These are phyloP conservation scores for Metahyphopichia silvanorum DNA, from an alignment of 805 yeast genomes.

Conservation along the genomic window DNA sequence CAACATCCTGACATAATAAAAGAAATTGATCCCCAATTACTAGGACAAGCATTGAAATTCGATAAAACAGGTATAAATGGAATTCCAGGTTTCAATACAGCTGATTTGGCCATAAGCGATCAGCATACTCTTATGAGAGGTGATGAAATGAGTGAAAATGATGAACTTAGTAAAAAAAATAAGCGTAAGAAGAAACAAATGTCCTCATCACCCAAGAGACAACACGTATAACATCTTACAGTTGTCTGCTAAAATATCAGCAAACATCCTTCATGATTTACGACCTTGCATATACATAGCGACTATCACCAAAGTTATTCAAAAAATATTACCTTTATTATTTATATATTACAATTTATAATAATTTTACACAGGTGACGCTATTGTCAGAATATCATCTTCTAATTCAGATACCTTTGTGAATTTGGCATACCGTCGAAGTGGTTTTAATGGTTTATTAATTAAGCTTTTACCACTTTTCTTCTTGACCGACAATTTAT, in stretches of 20 bases:
- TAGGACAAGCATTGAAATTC: constrained; percentile 51
- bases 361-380: background rate
- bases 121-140: constrained; percentile 38
- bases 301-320: no score
- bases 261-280: background rate
- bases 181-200: constrained; percentile 32
- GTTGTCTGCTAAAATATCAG: no score
- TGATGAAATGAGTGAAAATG: constrained; percentile 38
- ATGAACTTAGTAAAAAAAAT: constrained; percentile 29
- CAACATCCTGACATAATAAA: constrained; percentile 45
- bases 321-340: no score
- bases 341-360: constrained; percentile 1
- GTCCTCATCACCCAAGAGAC: constrained; percentile 37
- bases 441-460: constrained; percentile 17
- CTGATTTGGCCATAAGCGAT: constrained; percentile 61
- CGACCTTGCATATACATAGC: no score
- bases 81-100: constrained; percentile 71
- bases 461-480: constrained; percentile 8
- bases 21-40: constrained; percentile 46
- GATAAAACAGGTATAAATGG: constrained; percentile 67
- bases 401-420: constrained; percentile 19
- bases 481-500: constrained; percentile 23
- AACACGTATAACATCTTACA: constrained; percentile 26
- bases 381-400: constrained; percentile 1
- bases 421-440: constrained; percentile 19